Conservation (phyloP, 2,329 filamentous ascomycete genomes). For the Clonostachys rosea region DNA sequence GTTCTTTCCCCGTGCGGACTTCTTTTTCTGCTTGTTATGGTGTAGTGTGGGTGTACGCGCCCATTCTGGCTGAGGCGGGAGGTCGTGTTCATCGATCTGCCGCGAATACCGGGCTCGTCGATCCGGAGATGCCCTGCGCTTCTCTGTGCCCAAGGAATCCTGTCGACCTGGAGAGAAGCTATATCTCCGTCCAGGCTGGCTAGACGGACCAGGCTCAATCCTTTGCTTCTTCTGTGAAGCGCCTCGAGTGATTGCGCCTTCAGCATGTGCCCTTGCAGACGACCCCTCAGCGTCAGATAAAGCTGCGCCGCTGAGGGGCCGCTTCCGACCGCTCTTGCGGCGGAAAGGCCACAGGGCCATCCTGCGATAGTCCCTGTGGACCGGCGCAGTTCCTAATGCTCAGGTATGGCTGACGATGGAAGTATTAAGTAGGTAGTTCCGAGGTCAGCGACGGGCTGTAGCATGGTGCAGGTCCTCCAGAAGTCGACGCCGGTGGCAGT, state of each 20-base stretch:
- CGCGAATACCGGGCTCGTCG: not conserved
- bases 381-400: not conserved
- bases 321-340: constrained; percentile 65
- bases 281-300: constrained; percentile 46
- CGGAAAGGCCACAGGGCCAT: constrained; percentile 87
- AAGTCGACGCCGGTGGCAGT: too few relatives aligned
- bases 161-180: constrained; percentile 59
- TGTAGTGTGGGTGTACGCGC: constrained; percentile 45
- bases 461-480: not conserved
- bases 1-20: constrained; percentile 62
- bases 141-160: constrained; percentile 36
- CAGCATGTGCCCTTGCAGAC: constrained; percentile 27
- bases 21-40: constrained; percentile 57
- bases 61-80: constrained; percentile 10
- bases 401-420: not conserved
- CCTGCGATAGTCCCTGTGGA: constrained; percentile 4
- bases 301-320: constrained; percentile 46
- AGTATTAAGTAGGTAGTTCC: not conserved
- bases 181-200: constrained; percentile 45
- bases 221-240: constrained; percentile 33
- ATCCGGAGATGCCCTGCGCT: constrained; percentile 22
- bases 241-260: constrained; percentile 15
- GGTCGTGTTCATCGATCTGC: constrained; percentile 1
- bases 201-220: constrained; percentile 40
- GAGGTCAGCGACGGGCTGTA: not conserved